Conservation (phyloP, 257 asterid genomes). For the Salvia splendens region DNA sequence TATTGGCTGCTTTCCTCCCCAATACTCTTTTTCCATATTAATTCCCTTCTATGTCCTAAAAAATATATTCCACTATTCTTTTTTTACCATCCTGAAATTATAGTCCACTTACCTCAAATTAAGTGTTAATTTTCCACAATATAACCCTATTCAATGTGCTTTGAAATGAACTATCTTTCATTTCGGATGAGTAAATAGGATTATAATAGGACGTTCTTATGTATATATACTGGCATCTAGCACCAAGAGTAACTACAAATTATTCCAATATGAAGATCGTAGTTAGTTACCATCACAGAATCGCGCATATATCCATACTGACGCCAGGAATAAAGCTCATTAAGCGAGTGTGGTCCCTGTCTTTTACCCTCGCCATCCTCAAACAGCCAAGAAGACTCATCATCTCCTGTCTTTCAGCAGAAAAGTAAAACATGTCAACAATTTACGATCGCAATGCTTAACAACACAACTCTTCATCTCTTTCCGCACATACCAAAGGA, state of each 20-base stretch:
- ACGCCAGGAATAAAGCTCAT: constrained; percentile 77
- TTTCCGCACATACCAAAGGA: constrained; percentile 38
- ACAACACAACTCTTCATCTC: background rate
- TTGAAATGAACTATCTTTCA: background rate
- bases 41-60: background rate
- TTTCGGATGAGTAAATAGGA: background rate
- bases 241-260: background rate
- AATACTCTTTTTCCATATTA: background rate
- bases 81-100: background rate
- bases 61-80: background rate
- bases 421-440: constrained; percentile 22
- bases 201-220: background rate
- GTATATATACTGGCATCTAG: background rate
- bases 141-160: background rate
- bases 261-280: constrained; percentile 15
- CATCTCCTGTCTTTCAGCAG: constrained; percentile 56
- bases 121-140: background rate
- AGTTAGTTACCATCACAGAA: constrained; percentile 58
- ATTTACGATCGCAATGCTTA: background rate
- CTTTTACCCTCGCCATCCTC: constrained; percentile 74
- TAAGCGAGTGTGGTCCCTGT: constrained; percentile 82
- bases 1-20: background rate
- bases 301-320: constrained; percentile 62
- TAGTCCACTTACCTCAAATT: background rate
- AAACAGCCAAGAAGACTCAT: constrained; percentile 79